Base-by-base conservation (phyloP, 768 basidiomycete species). In the Lactifluus rugatus region DNA sequence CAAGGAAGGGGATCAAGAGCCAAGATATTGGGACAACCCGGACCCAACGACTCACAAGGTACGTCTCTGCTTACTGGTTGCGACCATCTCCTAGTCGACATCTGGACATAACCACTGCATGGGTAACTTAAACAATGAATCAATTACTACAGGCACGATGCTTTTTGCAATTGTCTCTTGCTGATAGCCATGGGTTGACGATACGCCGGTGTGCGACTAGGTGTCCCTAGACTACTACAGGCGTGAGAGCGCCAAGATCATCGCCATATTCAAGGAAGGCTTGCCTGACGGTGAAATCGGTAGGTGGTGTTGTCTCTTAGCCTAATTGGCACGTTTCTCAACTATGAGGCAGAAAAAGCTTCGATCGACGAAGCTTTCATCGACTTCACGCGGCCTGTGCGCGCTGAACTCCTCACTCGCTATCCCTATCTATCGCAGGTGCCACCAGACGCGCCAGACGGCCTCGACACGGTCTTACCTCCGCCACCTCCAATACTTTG, bases 291-390 rank as follows among this genome's bases (percentile, higher is more conserved):
- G 85, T 21, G 91, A 95, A 74, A 78, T 95, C 54, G 93, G 93
- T 92, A 62, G 65, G 76, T 21, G 7, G 16, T 47, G 21, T 48
- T 23, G 37, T 54, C 28, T 51, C 23, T 23, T 3, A 26, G 25
- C 46, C 39, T 19, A 11, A 13, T 28, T 25, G 8, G 3, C n/a
- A 7, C 9, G 14, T 16, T 14, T 39, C 32, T 57, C 48, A 48
- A 25, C 19, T 7, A 46, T 28, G 16, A 31, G 48, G 11, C 69
- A 93, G 95, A 99, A 72, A 96, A 94, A 69, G 96, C 96, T 23
- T 95, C 92, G 0, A 96, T 98, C 36, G 96, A 98, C 66, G 96
- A 99, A 67, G 93, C 91, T 0, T 99, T 94, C 70, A 82, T 98
- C 56, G 95, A 98, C 70, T 80, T 98, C 56, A 89, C 93, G 3